phyloP scores from a whole-genome alignment of 2,329 filamentous ascomycete species.

The Remersonia thermophila region DNA sequence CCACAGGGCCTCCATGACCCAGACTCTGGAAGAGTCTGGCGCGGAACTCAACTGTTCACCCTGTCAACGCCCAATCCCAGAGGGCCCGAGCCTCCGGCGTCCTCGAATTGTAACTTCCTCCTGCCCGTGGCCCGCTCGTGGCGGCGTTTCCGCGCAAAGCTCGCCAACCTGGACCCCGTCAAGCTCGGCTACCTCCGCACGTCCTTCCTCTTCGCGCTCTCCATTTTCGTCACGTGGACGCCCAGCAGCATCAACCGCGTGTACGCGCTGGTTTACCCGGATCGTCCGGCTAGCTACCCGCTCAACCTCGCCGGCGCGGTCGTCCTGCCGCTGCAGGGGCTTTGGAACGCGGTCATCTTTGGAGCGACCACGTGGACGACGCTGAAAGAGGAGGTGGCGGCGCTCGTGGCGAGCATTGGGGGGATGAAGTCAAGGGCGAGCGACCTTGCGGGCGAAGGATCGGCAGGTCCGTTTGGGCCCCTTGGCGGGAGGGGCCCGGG shows the following conservation, averaged over 20 bases:
- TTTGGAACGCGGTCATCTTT: constrained; percentile 73
- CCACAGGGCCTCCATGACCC: no score
- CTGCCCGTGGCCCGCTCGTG: no score
- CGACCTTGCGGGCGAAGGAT: no score
- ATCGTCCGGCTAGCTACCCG: constrained; percentile 39
- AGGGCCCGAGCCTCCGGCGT: no score
- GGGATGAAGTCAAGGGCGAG: no score
- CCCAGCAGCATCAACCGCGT: constrained; percentile 63
- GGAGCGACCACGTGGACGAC: constrained; percentile 47
- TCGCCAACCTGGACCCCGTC: constrained; percentile 39
- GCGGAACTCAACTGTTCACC: no score
- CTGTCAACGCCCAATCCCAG: no score
- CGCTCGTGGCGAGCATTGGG: neutral
- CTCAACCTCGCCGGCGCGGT: constrained; percentile 58
- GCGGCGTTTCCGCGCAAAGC: constrained; percentile 11
- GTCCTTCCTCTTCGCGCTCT: constrained; percentile 48
- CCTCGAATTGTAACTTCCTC: no score
- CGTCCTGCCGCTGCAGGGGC: constrained; percentile 64
- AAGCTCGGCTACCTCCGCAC: constrained; percentile 50
- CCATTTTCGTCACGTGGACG: constrained; percentile 49
- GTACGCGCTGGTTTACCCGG: constrained; percentile 49
- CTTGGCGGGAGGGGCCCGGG: no score
- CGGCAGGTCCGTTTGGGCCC: no score
- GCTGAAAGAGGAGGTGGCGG: constrained; percentile 21
- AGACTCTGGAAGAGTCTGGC: no score